Conservation (phyloP, 2,329 filamentous ascomycete genomes). For the Colletotrichum sp. region DNA sequence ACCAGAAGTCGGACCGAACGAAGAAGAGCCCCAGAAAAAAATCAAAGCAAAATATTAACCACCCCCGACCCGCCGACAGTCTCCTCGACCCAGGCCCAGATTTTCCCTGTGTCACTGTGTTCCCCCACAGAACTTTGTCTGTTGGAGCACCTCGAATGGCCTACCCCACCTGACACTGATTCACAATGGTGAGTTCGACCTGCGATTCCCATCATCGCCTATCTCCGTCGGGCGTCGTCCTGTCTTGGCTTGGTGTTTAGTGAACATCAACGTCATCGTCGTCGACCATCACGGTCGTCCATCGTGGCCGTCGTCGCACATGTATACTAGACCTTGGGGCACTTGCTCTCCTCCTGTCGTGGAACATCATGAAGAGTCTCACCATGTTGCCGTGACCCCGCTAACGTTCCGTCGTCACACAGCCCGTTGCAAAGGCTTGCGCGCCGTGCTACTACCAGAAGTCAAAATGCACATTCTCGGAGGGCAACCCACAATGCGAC, state of each 20-base stretch:
- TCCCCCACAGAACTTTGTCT: constrained; percentile 12
- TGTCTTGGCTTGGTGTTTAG: not conserved
- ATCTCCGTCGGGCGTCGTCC: not conserved
- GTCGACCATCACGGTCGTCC: not conserved
- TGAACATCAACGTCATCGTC: not conserved
- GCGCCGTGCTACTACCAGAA: constrained; percentile 23
- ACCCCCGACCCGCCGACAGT: not conserved
- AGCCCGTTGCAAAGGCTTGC: constrained; percentile 21
- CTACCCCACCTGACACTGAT: constrained; percentile 13
- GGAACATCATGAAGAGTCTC: not conserved
- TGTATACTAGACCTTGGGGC: not conserved
- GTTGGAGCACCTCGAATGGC: constrained; percentile 20
- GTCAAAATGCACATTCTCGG: constrained; percentile 20
- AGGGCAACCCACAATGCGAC: constrained; percentile 20
- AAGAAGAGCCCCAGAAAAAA: not conserved
- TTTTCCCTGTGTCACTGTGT: not conserved
- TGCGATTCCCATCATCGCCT: constrained; percentile 1
- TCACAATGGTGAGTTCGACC: constrained; percentile 16
- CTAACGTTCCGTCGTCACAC: not conserved
- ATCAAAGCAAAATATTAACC: not conserved
- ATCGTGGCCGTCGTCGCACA: not conserved
- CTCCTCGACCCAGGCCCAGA: not conserved
- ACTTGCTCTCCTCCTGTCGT: not conserved
- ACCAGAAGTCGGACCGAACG: not conserved
- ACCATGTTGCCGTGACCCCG: not conserved